These are phyloP conservation scores for Camellia sinensis DNA, from an alignment of 148 eudicot species.

Conservation along the genomic window DNA sequence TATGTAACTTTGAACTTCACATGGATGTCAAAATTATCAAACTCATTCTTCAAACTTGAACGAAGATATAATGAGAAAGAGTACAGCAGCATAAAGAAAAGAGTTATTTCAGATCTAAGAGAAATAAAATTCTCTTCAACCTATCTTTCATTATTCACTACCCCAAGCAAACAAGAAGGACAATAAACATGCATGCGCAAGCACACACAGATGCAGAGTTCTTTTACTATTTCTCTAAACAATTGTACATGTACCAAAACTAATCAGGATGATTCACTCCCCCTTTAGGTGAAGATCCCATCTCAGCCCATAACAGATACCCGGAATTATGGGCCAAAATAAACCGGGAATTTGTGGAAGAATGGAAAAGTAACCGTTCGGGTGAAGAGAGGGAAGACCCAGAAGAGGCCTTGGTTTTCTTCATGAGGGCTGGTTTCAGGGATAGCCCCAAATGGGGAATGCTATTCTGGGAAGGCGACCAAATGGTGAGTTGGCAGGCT, in stretches of 20 bases:
- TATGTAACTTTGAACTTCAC: not conserved
- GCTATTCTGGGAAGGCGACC: constrained; percentile 99
- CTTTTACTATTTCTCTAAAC: not conserved
- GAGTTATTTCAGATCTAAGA: not conserved
- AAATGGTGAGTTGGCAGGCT: constrained; percentile 99
- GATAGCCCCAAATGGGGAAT: constrained; percentile 94
- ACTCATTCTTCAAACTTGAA: not conserved
- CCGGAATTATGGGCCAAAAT: constrained; percentile 95
- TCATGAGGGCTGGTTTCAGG: constrained; percentile 96
- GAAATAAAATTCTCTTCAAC: not conserved
- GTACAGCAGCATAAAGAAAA: not conserved
- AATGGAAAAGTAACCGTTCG: constrained; percentile 53
- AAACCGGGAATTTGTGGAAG: constrained; percentile 85
- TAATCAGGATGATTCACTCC: not conserved
- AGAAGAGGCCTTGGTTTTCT: constrained; percentile 76
- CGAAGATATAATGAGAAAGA: not conserved
- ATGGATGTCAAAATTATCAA: not conserved
- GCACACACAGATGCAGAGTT: not conserved
- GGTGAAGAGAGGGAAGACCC: constrained; percentile 60
- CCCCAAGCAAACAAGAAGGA: too few relatives aligned
- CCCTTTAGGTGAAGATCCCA: constrained; percentile 90
- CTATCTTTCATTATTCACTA: not conserved
- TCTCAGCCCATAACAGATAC: constrained; percentile 91
- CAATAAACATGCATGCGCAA: too few relatives aligned
- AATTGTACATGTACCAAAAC: not conserved